Evolutionary conservation across 2,329 filamentous ascomycete genomes (phyloP).

Genomic region (Cryphonectria naterciae): DNA sequence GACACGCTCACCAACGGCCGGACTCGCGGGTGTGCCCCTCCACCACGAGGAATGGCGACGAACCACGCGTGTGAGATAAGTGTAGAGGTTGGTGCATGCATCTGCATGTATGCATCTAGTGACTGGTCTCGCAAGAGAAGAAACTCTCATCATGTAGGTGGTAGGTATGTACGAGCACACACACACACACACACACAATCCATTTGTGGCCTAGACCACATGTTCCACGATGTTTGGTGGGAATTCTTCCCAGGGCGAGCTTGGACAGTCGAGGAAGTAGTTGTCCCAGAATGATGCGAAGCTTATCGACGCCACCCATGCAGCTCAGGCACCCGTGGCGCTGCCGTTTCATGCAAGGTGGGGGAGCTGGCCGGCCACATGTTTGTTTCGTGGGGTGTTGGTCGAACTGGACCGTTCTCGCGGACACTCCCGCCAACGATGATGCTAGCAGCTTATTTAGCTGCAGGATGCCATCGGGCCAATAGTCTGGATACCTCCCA

Average conservation of each 20-base stretch:
- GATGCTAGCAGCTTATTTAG: constrained; percentile 15
- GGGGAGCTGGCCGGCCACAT: constrained; percentile 6
- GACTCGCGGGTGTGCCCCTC: constrained; percentile 17
- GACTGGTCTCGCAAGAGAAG: neutral
- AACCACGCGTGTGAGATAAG: constrained; percentile 27
- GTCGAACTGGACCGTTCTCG: constrained; percentile 16
- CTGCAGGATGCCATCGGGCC: neutral
- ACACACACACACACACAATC: neutral
- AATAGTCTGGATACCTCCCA: neutral
- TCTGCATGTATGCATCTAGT: constrained; percentile 2
- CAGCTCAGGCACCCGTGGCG: neutral
- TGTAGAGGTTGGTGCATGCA: constrained; percentile 11
- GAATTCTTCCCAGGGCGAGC: neutral
- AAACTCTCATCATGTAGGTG: neutral
- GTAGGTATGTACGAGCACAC: neutral
- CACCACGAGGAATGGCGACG: constrained; percentile 19
- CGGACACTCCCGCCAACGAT: constrained; percentile 17
- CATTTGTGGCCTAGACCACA: neutral
- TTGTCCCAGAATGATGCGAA: constrained; percentile 6
- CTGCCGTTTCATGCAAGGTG: neutral
- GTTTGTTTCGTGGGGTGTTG: constrained; percentile 6
- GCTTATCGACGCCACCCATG: constrained; percentile 1
- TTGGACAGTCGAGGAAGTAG: neutral
- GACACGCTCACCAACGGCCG: neutral
- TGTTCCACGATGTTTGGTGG: neutral